These are phyloP conservation scores for Centaurea solstitialis DNA, from an alignment of 129 eudicot species.

Conservation along the genomic window DNA sequence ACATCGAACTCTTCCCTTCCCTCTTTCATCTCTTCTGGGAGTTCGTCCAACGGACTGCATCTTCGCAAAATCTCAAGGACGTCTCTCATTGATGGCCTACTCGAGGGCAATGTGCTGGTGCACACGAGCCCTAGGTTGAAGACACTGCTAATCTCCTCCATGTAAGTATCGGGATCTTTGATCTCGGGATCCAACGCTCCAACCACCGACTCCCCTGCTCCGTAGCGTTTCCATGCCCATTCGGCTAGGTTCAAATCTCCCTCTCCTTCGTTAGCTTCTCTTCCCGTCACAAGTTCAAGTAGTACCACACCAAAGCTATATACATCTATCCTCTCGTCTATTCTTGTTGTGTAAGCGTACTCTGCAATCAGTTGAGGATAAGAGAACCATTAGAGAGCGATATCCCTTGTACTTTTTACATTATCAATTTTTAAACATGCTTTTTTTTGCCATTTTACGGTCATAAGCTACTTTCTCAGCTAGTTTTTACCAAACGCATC, in stretches of 20 bases:
- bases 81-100: constrained; percentile 85
- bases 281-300: constrained; percentile 79
- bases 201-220: constrained; percentile 49
- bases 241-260: constrained; percentile 62
- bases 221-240: constrained; percentile 84
- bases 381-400: not conserved
- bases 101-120: constrained; percentile 67
- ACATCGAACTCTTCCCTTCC: constrained; percentile 49
- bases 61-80: constrained; percentile 63
- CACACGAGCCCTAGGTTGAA: constrained; percentile 74
- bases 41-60: constrained; percentile 25
- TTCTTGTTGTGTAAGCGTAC: constrained; percentile 65
- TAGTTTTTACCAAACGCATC: no score
- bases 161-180: constrained; percentile 36
- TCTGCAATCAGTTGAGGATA: constrained; percentile 37
- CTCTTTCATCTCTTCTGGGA: constrained; percentile 39
- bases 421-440: no score
- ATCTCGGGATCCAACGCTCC: constrained; percentile 58
- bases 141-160: constrained; percentile 58
- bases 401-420: no score
- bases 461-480: no score
- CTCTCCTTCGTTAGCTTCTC: constrained; percentile 62
- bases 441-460: no score
- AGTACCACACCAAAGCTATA: constrained; percentile 89
- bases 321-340: constrained; percentile 73